A percentile compares a stretch with the other conserved stretches of the same genome.
Evolutionary conservation across 2,329 filamentous ascomycete species (phyloP).

Genomic region (Nigrospora oryzae): DNA sequence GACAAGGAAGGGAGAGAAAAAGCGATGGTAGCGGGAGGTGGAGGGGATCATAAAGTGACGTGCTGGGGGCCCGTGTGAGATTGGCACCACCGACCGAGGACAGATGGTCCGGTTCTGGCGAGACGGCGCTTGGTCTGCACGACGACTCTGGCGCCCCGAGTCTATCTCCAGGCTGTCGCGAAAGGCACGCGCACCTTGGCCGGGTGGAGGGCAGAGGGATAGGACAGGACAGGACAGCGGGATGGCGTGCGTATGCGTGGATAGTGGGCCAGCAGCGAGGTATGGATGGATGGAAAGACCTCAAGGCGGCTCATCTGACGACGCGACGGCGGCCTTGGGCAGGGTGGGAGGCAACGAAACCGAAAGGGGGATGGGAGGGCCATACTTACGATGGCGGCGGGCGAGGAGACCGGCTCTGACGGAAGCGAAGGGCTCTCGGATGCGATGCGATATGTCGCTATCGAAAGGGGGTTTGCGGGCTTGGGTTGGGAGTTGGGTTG

Average conservation of each 20-base stretch:
- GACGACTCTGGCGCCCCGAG: background rate
- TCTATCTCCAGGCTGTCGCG: conserved; percentile 5
- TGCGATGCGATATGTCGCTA: conserved; percentile 11
- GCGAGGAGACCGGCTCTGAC: conserved; percentile 26
- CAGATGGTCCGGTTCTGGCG: conserved; percentile 3
- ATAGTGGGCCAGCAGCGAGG: background rate
- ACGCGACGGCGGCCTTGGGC: no score
- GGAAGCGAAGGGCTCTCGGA: conserved; percentile 18
- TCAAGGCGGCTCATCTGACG: no score
- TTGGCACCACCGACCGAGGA: conserved; percentile 1
- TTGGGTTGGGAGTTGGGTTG: conserved; percentile 18
- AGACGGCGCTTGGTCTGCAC: conserved; percentile 5
- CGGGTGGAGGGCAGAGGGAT: background rate
- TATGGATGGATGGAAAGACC: no score
- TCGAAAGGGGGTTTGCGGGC: conserved; percentile 15
- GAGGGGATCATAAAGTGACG: no score
- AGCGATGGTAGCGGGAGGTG: no score
- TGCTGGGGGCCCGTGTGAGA: no score
- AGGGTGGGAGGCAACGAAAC: background rate
- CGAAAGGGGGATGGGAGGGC: background rate
- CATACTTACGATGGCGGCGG: conserved; percentile 19
- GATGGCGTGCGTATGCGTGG: background rate
- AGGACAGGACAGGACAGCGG: background rate
- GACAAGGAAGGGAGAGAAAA: no score
- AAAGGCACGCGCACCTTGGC: background rate